phyloP scores from a whole-genome alignment of 306 rosid species.

The Glycyrrhiza uralensis region DNA sequence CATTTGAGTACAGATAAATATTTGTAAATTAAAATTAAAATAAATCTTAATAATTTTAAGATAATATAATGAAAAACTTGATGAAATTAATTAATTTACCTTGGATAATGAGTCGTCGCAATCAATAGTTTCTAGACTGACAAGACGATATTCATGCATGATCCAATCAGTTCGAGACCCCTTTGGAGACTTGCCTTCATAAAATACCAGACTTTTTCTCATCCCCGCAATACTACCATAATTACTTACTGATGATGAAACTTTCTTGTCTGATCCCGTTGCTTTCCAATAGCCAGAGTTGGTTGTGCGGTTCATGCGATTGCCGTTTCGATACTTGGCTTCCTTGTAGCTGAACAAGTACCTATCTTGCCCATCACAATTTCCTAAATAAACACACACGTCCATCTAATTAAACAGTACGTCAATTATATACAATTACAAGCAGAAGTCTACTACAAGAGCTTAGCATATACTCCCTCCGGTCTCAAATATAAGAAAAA shows the following conservation, averaged over 20 bases:
- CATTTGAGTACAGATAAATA: too few species aligned
- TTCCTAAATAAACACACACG: constrained; percentile 25
- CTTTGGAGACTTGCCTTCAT: constrained; percentile 45
- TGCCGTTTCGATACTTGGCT: constrained; percentile 47
- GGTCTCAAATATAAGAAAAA: too few species aligned
- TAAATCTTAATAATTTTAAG: too few species aligned
- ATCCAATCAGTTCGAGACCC: constrained; percentile 62
- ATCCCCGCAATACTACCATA: constrained; percentile 41
- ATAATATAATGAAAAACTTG: too few species aligned
- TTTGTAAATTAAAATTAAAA: background rate
- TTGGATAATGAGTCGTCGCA: constrained; percentile 20
- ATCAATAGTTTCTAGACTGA: background rate
- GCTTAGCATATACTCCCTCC: too few species aligned
- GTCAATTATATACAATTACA: background rate
- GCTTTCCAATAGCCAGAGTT: constrained; percentile 78
- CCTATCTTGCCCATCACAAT: constrained; percentile 46
- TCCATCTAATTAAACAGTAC: background rate
- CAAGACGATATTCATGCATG: constrained; percentile 78
- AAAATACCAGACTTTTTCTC: constrained; percentile 66
- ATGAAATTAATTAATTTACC: too few species aligned
- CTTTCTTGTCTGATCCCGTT: constrained; percentile 57
- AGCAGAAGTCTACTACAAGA: background rate
- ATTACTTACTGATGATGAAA: constrained; percentile 38
- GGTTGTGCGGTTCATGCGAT: constrained; percentile 55
- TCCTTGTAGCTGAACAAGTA: constrained; percentile 69